Evolutionary conservation across 2,329 filamentous ascomycete species (phyloP).

Genomic region (Aspergillaceae sp.): DNA sequence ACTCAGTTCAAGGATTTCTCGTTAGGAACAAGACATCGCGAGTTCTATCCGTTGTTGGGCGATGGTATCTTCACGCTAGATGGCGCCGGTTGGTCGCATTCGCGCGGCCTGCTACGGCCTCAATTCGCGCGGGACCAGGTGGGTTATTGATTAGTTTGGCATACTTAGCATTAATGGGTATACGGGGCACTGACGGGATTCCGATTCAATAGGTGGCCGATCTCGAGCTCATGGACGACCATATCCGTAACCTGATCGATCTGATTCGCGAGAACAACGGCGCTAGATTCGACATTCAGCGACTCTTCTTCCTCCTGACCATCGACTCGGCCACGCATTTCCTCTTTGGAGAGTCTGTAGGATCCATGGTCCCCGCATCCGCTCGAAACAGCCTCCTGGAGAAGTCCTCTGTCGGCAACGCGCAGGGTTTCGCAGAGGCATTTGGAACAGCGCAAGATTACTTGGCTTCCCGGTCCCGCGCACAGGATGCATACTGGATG

Average conservation of each 20-base stretch:
- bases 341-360: constrained; percentile 67
- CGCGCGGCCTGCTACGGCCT: constrained; percentile 69
- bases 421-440: constrained; percentile 27
- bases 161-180: too few relatives aligned
- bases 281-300: constrained; percentile 57
- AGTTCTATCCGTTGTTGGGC: constrained; percentile 40
- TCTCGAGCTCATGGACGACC: constrained; percentile 69
- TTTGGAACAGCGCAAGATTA: constrained; percentile 29
- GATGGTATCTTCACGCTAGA: constrained; percentile 60
- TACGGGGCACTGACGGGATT: neutral
- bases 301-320: constrained; percentile 72
- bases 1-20: constrained; percentile 76
- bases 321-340: constrained; percentile 84
- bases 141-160: too few relatives aligned
- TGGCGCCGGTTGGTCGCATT: constrained; percentile 66
- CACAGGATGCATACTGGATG: constrained; percentile 30
- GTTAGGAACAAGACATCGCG: constrained; percentile 67
- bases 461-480: constrained; percentile 20
- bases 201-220: constrained; percentile 40
- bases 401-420: constrained; percentile 23
- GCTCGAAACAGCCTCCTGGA: constrained; percentile 44
- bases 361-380: constrained; percentile 35
- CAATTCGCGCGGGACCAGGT: constrained; percentile 82
- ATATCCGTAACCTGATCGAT: constrained; percentile 62
- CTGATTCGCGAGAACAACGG: constrained; percentile 43